Percentiles rank a stretch among this genome's conserved stretches.
Evolutionary conservation across 345 rosid genomes (phyloP).

Genomic region (Odontarrhena argentea): DNA sequence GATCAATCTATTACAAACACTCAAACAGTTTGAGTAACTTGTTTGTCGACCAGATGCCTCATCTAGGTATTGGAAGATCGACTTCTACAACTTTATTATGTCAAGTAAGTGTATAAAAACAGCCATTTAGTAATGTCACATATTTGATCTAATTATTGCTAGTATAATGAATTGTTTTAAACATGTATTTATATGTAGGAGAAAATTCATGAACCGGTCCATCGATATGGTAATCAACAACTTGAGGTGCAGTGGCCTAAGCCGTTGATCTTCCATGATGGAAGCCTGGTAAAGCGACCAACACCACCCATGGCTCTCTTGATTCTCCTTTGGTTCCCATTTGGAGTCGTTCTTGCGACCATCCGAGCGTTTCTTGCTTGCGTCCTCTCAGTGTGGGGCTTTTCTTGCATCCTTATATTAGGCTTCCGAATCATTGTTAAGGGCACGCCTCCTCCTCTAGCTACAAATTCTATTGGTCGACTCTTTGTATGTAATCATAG

Average conservation of each 20-base stretch:
- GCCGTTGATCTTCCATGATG: slow-evolving; percentile 77
- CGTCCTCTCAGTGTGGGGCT: slow-evolving; percentile 53
- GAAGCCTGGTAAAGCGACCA: slow-evolving; percentile 75
- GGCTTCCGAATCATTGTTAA: slow-evolving; percentile 57
- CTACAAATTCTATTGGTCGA: slow-evolving; percentile 41
- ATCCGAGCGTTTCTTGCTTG: slow-evolving; percentile 53
- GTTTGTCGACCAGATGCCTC: slow-evolving; percentile 43
- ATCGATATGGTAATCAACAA: slow-evolving; percentile 22
- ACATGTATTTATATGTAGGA: slow-evolving; percentile 11
- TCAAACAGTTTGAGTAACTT: slow-evolving; percentile 48
- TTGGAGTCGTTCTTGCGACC: slow-evolving; percentile 65
- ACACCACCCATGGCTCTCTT: slow-evolving; percentile 62
- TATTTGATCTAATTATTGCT: too few species aligned
- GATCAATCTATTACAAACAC: slow-evolving; percentile 24
- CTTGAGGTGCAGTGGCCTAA: slow-evolving; percentile 44
- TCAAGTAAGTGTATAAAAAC: too few species aligned
- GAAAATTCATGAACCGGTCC: slow-evolving; percentile 35
- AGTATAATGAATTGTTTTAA: too few species aligned
- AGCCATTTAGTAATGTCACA: not conserved
- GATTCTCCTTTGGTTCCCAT: slow-evolving; percentile 68
- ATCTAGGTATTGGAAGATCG: too few species aligned
- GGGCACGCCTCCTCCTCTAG: slow-evolving; percentile 46
- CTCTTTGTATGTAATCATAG: slow-evolving; percentile 50
- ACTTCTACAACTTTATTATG: slow-evolving; percentile 8
- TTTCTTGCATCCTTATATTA: slow-evolving; percentile 47